phyloP scores from a whole-genome alignment of 148 eudicot genomes.

The Chenopodium suecicum region DNA sequence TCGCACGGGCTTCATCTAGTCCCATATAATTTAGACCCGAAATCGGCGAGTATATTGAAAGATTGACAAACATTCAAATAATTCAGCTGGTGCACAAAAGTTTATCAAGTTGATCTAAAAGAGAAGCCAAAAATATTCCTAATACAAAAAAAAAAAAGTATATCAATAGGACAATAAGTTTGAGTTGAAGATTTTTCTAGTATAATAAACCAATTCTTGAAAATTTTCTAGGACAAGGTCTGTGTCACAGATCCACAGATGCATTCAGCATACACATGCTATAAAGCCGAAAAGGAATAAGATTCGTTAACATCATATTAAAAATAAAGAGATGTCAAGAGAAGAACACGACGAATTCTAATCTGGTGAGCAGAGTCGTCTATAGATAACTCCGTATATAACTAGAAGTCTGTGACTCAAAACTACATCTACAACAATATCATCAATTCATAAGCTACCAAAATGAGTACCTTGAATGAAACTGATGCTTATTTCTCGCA shows the following conservation, averaged over 20 bases:
- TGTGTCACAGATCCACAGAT: not conserved
- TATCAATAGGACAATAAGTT: not conserved
- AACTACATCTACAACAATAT: not conserved
- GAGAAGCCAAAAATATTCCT: not conserved
- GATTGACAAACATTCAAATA: not conserved
- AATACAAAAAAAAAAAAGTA: too few species aligned
- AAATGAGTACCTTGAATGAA: slow-evolving; percentile 18
- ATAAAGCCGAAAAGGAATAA: not conserved
- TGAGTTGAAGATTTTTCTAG: slow-evolving; percentile 16
- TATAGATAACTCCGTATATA: slow-evolving; percentile 2
- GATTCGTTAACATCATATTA: slow-evolving; percentile 14
- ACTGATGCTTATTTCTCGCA: slow-evolving; percentile 19
- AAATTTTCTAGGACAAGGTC: not conserved
- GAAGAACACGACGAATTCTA: not conserved
- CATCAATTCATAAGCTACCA: not conserved
- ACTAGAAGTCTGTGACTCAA: not conserved
- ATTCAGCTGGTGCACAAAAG: not conserved
- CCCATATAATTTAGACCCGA: not conserved
- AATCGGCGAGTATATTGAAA: not conserved
- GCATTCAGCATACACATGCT: not conserved
- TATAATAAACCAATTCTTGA: not conserved
- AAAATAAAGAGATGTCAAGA: not conserved
- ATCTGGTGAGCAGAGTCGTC: not conserved
- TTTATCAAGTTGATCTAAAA: not conserved
- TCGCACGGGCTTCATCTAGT: too few species aligned